Conservation (phyloP, 2,329 filamentous ascomycete genomes). For the Penicillium sp. region DNA sequence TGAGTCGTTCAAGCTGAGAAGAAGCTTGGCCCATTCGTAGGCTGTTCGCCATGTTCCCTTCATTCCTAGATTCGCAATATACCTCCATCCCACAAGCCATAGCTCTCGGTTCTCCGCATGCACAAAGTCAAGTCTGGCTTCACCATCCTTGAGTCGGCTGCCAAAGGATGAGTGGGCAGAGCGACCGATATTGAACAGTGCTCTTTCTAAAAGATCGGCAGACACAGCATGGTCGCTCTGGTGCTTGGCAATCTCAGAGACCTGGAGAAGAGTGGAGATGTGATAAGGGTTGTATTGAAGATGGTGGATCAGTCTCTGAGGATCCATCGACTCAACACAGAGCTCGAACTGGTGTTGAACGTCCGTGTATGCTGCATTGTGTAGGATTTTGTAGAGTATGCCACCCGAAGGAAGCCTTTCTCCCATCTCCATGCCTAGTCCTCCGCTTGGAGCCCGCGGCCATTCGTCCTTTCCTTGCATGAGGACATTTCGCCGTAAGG, state of each 20-base stretch:
- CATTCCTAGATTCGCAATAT: conserved; percentile 79
- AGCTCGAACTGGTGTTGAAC: conserved; percentile 75
- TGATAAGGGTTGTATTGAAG: conserved; percentile 81
- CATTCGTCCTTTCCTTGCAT: conserved; percentile 85
- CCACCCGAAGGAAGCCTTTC: conserved; percentile 58
- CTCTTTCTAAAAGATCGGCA: conserved; percentile 84
- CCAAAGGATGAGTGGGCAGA: conserved; percentile 82
- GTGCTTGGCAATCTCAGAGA: conserved; percentile 87
- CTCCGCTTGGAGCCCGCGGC: conserved; percentile 76
- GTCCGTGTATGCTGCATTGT: conserved; percentile 71
- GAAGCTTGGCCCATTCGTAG: conserved; percentile 87
- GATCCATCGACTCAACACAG: conserved; percentile 81
- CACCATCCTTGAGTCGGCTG: conserved; percentile 72
- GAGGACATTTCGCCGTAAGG: conserved; percentile 76
- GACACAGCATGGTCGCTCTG: conserved; percentile 85
- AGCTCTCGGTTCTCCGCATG: conserved; percentile 88
- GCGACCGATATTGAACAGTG: conserved; percentile 90
- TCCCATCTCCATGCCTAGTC: conserved; percentile 76
- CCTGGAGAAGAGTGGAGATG: conserved; percentile 88
- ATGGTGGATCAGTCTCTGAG: conserved; percentile 76
- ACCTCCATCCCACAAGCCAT: conserved; percentile 86
- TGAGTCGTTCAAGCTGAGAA: conserved; percentile 70
- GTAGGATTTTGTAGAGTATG: conserved; percentile 74
- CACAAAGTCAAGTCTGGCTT: conserved; percentile 76
- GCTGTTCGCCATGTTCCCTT: conserved; percentile 94